Evolutionary conservation across 805 yeast species (phyloP).

Genomic region (Allodekkera sacchari): DNA sequence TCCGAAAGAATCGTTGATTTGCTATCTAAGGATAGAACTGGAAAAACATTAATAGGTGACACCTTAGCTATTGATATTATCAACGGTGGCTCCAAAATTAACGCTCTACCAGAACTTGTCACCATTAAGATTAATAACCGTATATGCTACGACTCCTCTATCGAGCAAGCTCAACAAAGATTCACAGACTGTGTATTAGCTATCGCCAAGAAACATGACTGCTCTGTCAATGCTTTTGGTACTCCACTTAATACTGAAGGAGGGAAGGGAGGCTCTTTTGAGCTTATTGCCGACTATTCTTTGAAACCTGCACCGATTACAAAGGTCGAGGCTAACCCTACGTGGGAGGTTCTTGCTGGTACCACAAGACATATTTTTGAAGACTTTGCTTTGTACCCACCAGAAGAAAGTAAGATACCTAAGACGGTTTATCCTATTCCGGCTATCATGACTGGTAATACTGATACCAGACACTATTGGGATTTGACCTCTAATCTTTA

Average conservation of each 20-base stretch:
- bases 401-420: slow-evolving; percentile 6
- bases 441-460: slow-evolving; percentile 47
- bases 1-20: slow-evolving; percentile 26
- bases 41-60: slow-evolving; percentile 40
- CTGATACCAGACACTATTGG: slow-evolving; percentile 58
- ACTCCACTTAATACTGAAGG: slow-evolving; percentile 21
- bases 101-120: slow-evolving; percentile 63
- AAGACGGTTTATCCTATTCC: slow-evolving; percentile 31
- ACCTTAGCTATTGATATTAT: slow-evolving; percentile 60
- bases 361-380: slow-evolving; percentile 47
- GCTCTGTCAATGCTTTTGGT: slow-evolving; percentile 34
- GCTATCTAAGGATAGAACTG: slow-evolving; percentile 11
- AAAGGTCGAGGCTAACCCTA: slow-evolving; percentile 27
- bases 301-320: slow-evolving; percentile 31
- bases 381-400: slow-evolving; percentile 33
- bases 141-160: slow-evolving; percentile 46
- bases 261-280: slow-evolving; percentile 33
- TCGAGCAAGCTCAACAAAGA: slow-evolving; percentile 14
- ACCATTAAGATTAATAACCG: slow-evolving; percentile 50
- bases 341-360: slow-evolving; percentile 40
- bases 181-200: slow-evolving; percentile 30
- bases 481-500: slow-evolving; percentile 44
- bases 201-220: slow-evolving; percentile 34
- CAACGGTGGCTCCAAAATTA: slow-evolving; percentile 62
- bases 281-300: slow-evolving; percentile 17